Evolutionary conservation across 2,329 filamentous ascomycete genomes (phyloP), one percentile per base, ranked within the genome.

Genomic region (Neopestalotiopsis sp.): DNA sequence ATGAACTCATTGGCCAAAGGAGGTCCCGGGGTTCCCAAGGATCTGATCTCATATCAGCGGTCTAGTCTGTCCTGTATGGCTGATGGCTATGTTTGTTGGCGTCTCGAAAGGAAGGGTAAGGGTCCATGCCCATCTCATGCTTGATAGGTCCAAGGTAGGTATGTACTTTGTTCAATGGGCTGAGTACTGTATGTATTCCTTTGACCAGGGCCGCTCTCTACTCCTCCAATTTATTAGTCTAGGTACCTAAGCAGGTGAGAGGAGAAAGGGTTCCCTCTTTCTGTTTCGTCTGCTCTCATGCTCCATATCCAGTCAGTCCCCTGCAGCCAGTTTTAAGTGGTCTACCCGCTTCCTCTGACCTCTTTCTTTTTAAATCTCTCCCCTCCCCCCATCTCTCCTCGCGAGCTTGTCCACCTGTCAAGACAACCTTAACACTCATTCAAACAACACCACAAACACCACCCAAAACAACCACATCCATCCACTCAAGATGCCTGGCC

Each of bases 401-500:
- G 34, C 34, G 34, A 32, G n/a, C 6, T 20, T 38, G 53, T 30
- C 56, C 56, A 61, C 56, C 28, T 24, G 14, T 61, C 56, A 20
- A 28, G 42, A 28, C 38, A 53, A 40, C 28, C 30, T 30, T 67
- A 20, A 17, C 14, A 61, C 24, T 30, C 59, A 61, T 34, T 20
- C 59, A 30, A 61, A n/a, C 17, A 59, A 17, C 20, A 61, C 59
- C 14, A 30, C 14, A 5, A 61, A 34, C 58, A 61, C 59, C 32
- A 34, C 32, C 59, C 13, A 34, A 24, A 30, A 61, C 58, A 12
- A 20, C 32, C 59, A 61, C 59, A 61, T 17, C 13, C 42, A 64
- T n/a, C 70, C 6, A 38, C 10, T 38, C 76, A 81, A 75, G n/a
- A 83, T 84, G 82, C 79, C 82, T 75, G 74, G 77, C 69, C 71